Percentiles rank a stretch among this genome's conserved stretches.
phyloP scores from a whole-genome alignment of 2,329 filamentous ascomycete genomes.

The Fusarium falciforme region DNA sequence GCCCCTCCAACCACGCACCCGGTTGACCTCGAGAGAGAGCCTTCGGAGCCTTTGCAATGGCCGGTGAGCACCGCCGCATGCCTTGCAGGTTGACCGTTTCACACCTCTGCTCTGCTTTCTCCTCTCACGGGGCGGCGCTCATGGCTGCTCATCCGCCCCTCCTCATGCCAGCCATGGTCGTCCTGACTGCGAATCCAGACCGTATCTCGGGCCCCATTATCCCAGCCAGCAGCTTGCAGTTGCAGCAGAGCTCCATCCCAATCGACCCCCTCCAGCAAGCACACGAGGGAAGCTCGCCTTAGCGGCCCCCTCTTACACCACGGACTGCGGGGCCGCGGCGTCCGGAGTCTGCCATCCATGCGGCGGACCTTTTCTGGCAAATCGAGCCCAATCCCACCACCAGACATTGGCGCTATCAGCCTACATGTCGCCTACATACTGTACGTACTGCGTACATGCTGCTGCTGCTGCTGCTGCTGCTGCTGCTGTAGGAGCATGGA shows the following conservation, averaged over 20 bases:
- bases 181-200: conserved; percentile 12
- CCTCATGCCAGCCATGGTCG: conserved; percentile 10
- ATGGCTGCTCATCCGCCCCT: background rate
- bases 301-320: conserved; percentile 21
- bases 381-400: background rate
- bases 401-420: background rate
- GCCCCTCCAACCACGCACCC: conserved; percentile 10
- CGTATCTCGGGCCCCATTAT: conserved; percentile 24
- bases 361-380: conserved; percentile 9
- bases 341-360: conserved; percentile 14
- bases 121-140: background rate
- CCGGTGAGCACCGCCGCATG: conserved; percentile 14
- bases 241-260: background rate
- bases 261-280: conserved; percentile 9
- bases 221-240: conserved; percentile 19
- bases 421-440: background rate
- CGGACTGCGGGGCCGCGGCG: conserved; percentile 35
- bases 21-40: background rate
- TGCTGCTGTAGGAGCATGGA: background rate
- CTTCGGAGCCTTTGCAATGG: conserved; percentile 3
- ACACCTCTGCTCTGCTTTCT: background rate
- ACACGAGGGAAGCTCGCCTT: conserved; percentile 27
- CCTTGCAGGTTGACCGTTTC: conserved; percentile 12
- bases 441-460: background rate
- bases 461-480: background rate